These are phyloP conservation scores for Linnemannia zychae DNA, from an alignment of 192 early-diverging fungal species.

Conservation along the genomic window DNA sequence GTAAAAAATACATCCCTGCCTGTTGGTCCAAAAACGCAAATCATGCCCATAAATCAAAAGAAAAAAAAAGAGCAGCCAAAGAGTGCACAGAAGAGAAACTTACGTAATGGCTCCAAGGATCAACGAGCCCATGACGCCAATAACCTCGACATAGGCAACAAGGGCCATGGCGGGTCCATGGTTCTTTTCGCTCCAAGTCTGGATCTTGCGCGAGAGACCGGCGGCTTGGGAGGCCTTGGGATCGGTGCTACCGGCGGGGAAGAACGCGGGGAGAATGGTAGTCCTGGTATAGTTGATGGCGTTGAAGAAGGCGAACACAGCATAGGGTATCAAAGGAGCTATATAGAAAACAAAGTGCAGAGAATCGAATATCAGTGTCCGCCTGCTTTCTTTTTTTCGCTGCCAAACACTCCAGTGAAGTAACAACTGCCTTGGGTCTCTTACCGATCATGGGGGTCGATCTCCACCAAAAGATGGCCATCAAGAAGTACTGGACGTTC, in stretches of 20 bases:
- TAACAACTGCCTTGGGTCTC: neutral
- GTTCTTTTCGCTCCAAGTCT: conserved; percentile 68
- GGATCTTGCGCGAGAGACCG: conserved; percentile 62
- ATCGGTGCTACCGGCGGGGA: conserved; percentile 58
- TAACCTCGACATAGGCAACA: conserved; percentile 79
- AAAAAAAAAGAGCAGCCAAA: conserved; percentile 30
- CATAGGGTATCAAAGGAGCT: conserved; percentile 85
- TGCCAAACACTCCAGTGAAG: neutral
- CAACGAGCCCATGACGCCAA: conserved; percentile 73
- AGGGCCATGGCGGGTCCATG: conserved; percentile 73
- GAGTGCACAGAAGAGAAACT: conserved; percentile 14
- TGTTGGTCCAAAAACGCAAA: neutral
- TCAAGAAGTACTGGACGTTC: conserved; percentile 80
- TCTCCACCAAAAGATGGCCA: conserved; percentile 80
- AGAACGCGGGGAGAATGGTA: conserved; percentile 74
- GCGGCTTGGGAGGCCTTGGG: conserved; percentile 48
- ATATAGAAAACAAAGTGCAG: neutral
- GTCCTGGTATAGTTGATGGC: conserved; percentile 76
- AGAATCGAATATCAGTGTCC: neutral
- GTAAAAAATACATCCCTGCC: neutral
- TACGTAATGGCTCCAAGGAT: conserved; percentile 67
- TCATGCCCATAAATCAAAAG: conserved; percentile 7
- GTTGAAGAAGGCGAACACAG: conserved; percentile 83
- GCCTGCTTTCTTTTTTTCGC: neutral
- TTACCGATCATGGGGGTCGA: conserved; percentile 78